phyloP scores from a whole-genome alignment of 2,329 filamentous ascomycete species.

The Sporothrix pallida region DNA sequence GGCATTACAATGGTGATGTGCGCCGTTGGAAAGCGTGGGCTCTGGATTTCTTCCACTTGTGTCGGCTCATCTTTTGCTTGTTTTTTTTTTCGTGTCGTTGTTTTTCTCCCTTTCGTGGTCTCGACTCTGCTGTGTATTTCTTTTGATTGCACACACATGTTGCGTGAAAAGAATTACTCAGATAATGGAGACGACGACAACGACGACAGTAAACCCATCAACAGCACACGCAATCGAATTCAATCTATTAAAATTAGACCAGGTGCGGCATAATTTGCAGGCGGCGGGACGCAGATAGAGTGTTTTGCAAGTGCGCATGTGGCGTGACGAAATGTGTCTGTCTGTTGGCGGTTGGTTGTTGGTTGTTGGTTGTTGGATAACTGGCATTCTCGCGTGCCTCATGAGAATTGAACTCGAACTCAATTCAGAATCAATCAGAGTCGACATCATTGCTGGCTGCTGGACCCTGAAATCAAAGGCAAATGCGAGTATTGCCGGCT shows the following conservation, averaged over 20 bases:
- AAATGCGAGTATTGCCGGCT: not conserved
- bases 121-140: not conserved
- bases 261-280: not conserved
- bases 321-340: not conserved
- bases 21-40: not conserved
- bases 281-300: not conserved
- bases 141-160: slow-evolving; percentile 7
- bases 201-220: not conserved
- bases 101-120: not conserved
- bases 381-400: not conserved
- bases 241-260: slow-evolving; percentile 2
- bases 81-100: not conserved
- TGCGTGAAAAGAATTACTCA: not conserved
- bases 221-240: slow-evolving; percentile 8
- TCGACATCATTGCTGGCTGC: not conserved
- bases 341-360: not conserved
- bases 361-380: not conserved
- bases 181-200: not conserved
- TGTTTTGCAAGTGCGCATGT: not conserved
- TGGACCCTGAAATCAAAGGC: not conserved
- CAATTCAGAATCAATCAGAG: not conserved
- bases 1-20: not conserved
- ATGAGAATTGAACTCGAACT: not conserved
- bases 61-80: not conserved
- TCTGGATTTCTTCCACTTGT: not conserved